Base-by-base conservation (phyloP, 257 asterid genomes). In the Nicotiana knightiana region DNA sequence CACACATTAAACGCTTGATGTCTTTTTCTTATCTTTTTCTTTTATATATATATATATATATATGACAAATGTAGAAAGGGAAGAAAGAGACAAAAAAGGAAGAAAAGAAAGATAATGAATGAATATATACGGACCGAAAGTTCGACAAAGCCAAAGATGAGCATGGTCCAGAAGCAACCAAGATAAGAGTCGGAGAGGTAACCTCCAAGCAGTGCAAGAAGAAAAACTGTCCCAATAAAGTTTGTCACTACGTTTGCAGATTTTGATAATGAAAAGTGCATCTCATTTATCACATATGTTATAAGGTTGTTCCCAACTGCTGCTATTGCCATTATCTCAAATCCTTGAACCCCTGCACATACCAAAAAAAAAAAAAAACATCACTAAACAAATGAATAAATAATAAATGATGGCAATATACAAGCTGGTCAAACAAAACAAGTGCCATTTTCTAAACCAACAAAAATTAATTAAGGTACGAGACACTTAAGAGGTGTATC, bases 271-370 rank as follows among this genome's bases (percentile, higher is more conserved):
- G 98, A 87, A 84, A 94, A 96, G 85, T 96, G 99, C 99, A 96
- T 96, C 89, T 96, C 99, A 67, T 92, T 94, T 81, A 93, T 93
- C 35, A 93, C 89, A 66, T 96, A 96, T 0, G 98, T 96, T 84
- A 96, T 96, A 7, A 94, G 93, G 71, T 96, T 96, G 89, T 94
- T 96, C 85, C 98, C 99, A 18, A 96, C 98, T 21, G 97, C 99
- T 1, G 98, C 99, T 87, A 96, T 94, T 57, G 90, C 99, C 99
- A 93, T 94, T 85, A 93, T 96, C 93, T 96, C 99, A 79, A 96
- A 88, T 84, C 93, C 97, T 89, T 96, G 99, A 3, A 96, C 87
- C 84, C 97, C 99, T 96, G 90, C 84, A 82, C 30, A 43, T 43
- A 6, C 46, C 1, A 28, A 28, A 39, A 39, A 39, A 28, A 28